Evolutionary conservation across 2,329 filamentous ascomycete genomes (phyloP), one percentile per base, ranked within the genome.

Genomic region (Sclerotinia nivalis): DNA sequence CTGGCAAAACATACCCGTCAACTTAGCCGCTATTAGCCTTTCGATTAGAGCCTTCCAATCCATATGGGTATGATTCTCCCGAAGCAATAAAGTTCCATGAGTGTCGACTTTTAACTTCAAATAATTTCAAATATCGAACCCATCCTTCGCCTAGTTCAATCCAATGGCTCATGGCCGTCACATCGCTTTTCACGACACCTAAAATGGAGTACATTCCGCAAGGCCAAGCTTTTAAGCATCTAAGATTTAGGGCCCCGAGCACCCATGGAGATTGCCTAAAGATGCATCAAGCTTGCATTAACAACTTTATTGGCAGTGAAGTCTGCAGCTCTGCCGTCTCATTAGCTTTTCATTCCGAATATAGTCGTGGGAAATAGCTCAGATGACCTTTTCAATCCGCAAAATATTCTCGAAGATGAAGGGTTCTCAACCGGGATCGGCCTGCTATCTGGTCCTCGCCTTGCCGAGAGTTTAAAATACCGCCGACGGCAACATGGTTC

Each of bases 101-200:
- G 61, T 18, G n/a, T 64, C 47, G 3, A 64, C 28, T 40, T 13
- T 50, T 52, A 28, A 15, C 61, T 52, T 40, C 47, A 65, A 43
- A 52, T 52, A 40, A 15, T 47, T 52, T 40, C 47, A 65, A 43
- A 65, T 65, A 52, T 52, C 61, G 47, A 52, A 6, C 31, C 15
- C n/a, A 40, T 65, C n/a, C 47, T 65, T 65, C 61, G 47, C 61
- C 9, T 65, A 52, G 25, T 40, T 65, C 22, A 34, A 64, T 25
- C 60, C 60, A 65, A 52, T 52, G n/a, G 34, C n/a, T 28, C 49
- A n/a, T 65, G 47, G 61, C 61, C 28, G 31, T 40, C 47, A 65
- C 61, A 40, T 52, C 9, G 15, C 31, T 54, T 25, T 40, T 25
- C 47, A 6, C 18, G 47, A 40, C 15, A n/a, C 34, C 31, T 22